Percentiles rank a stretch among this genome's conserved stretches.
Conservation (phyloP, 352 stramenopile species). For the Pythium brachiatum region DNA sequence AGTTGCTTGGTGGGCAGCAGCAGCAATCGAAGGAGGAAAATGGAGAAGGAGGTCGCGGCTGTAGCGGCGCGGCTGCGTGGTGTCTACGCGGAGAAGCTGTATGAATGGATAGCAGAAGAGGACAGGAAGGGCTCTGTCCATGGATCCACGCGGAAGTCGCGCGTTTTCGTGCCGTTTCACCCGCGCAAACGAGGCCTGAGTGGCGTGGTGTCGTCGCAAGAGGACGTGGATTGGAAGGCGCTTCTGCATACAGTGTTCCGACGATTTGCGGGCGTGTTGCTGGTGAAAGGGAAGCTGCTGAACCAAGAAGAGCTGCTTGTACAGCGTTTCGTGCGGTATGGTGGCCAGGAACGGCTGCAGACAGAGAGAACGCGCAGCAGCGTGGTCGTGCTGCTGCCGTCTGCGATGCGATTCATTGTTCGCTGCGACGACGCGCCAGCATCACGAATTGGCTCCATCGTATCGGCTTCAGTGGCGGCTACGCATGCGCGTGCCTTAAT, state of each 20-base stretch:
- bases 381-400: not conserved
- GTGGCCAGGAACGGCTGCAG: not conserved
- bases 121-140: not conserved
- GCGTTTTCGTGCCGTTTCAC: not conserved
- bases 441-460: slow-evolving; percentile 4
- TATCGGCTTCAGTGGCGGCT: not conserved
- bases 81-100: slow-evolving; percentile 7
- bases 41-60: slow-evolving; percentile 13
- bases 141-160: not conserved
- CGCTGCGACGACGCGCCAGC: slow-evolving; percentile 17
- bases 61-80: slow-evolving; percentile 13
- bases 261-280: slow-evolving; percentile 26
- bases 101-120: not conserved
- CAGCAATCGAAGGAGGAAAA: not conserved
- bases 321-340: slow-evolving; percentile 12
- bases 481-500: not conserved
- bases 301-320: slow-evolving; percentile 48
- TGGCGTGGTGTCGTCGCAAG: not conserved
- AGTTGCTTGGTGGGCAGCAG: not conserved
- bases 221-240: slow-evolving; percentile 13
- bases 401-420: slow-evolving; percentile 8
- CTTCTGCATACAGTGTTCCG: slow-evolving; percentile 29
- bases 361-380: not conserved
- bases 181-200: slow-evolving; percentile 2
- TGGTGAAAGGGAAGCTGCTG: slow-evolving; percentile 39